Evolutionary conservation across 2,329 filamentous ascomycete genomes (phyloP), one percentile per base, ranked within the genome.

Genomic region (Berkeleyomyces rouxiae): DNA sequence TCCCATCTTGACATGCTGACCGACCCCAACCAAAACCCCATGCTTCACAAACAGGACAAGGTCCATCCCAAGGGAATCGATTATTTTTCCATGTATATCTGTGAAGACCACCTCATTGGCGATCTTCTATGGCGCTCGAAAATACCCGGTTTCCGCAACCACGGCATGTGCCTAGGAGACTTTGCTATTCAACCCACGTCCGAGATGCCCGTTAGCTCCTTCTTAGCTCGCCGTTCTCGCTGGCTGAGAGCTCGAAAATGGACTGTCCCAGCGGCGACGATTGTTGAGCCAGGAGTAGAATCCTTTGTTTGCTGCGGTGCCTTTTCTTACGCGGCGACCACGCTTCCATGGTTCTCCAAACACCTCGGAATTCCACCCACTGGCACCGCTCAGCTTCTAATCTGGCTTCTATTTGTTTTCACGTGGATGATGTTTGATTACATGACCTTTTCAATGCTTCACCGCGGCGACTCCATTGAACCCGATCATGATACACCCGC

Each of bases 161-260:
- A 99, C 71, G 87, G 83, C 4, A 79, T 97, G 63, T 83, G 91
- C 0, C 87, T 86, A 70, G 90, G 90, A 3, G 91, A 97, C 70
- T 76, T 96, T 2, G 92, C 87, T 36, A 83, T 97, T 63, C 93
- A 99, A 71, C 95, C 95, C 44, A 88, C 95, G 74, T 83, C 85
- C 3, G 82, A 83, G 67, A 95, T 95, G 81, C 85, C 86, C 1
- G 78, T 96, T 0, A 70, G 72, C 3, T 85, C 88, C 37, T 97
- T 96, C 70, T 79, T 88, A 55, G 87, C 85, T 4, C 84, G 93
- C 10, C 82, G 93, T 33, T 85, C 91, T 3, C 82, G 93, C 60
- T 99, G 93, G 93, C 77, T 97, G 33, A 83, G 93, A 4, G 95
- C 96, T 1, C 80, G 93, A 55, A 99, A 99, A 72, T 97, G 90